phyloP scores from a whole-genome alignment of 1,139 yeast genomes.

The Diutina ranongensis region DNA sequence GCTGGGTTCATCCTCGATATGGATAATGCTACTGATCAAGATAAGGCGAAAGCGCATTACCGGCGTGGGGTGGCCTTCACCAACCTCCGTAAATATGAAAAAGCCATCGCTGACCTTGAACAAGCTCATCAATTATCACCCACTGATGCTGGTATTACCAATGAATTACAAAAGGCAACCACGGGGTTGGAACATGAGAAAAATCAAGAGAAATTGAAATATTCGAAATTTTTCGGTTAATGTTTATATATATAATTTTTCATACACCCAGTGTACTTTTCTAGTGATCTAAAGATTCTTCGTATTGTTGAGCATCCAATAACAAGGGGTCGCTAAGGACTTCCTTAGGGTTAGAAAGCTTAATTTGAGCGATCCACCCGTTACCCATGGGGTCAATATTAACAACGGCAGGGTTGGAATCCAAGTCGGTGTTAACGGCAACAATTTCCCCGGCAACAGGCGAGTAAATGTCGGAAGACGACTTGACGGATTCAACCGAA shows the following conservation, averaged over 20 bases:
- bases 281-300: constrained; percentile 46
- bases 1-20: constrained; percentile 45
- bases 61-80: constrained; percentile 44
- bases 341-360: constrained; percentile 30
- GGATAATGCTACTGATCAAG: constrained; percentile 23
- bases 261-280: too few relatives aligned
- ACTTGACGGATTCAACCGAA: constrained; percentile 88
- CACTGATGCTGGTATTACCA: constrained; percentile 36
- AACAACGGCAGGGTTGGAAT: constrained; percentile 63
- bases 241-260: background rate
- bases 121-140: constrained; percentile 35
- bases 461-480: constrained; percentile 85
- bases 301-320: constrained; percentile 47
- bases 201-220: constrained; percentile 38
- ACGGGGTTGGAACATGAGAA: constrained; percentile 27
- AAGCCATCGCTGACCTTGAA: constrained; percentile 35
- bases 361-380: constrained; percentile 84
- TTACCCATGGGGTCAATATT: constrained; percentile 87
- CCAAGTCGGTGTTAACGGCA: constrained; percentile 59
- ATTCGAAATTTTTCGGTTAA: constrained; percentile 43
- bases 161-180: constrained; percentile 27
- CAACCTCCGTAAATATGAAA: constrained; percentile 33
- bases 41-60: constrained; percentile 50
- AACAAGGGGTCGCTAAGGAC: constrained; percentile 21
- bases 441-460: constrained; percentile 74